Evolutionary conservation across 768 basidiomycete species (phyloP).

Genomic region (Mycena maculata): DNA sequence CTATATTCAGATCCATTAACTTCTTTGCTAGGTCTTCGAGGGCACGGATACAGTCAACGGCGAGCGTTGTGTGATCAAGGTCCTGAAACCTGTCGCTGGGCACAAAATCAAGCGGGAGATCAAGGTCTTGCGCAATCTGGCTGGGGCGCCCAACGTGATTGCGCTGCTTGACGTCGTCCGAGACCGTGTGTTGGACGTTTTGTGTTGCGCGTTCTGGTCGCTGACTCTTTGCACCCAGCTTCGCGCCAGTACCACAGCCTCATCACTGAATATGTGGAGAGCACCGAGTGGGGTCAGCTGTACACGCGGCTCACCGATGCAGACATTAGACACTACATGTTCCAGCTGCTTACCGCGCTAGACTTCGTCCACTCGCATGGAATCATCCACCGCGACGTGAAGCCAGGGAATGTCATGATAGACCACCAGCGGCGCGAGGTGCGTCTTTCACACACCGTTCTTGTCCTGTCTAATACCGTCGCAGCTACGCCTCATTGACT

Average conservation of each 20-base stretch:
- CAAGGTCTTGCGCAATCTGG: constrained; percentile 75
- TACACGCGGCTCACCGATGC: constrained; percentile 69
- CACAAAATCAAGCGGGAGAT: constrained; percentile 83
- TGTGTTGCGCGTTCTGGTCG: background rate
- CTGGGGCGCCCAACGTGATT: constrained; percentile 70
- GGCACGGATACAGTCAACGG: constrained; percentile 67
- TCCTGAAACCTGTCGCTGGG: constrained; percentile 77
- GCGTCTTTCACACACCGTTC: constrained; percentile 31
- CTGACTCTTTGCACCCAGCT: constrained; percentile 35
- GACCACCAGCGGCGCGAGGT: constrained; percentile 73
- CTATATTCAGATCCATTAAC: background rate
- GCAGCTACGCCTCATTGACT: constrained; percentile 73
- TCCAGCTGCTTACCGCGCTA: constrained; percentile 76
- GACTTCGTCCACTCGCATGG: constrained; percentile 71
- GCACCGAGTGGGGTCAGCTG: constrained; percentile 72
- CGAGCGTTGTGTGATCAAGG: constrained; percentile 73
- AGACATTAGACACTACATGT: constrained; percentile 76
- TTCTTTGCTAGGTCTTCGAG: constrained; percentile 60
- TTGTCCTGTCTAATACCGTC: background rate
- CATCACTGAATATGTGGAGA: constrained; percentile 76
- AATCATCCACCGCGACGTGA: constrained; percentile 69
- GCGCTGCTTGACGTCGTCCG: constrained; percentile 75
- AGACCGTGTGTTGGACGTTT: constrained; percentile 51
- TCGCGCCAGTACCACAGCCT: constrained; percentile 71
- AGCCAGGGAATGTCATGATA: constrained; percentile 77